phyloP scores from a whole-genome alignment of 2,329 filamentous ascomycete genomes.

The Botrytis pseudocinerea region DNA sequence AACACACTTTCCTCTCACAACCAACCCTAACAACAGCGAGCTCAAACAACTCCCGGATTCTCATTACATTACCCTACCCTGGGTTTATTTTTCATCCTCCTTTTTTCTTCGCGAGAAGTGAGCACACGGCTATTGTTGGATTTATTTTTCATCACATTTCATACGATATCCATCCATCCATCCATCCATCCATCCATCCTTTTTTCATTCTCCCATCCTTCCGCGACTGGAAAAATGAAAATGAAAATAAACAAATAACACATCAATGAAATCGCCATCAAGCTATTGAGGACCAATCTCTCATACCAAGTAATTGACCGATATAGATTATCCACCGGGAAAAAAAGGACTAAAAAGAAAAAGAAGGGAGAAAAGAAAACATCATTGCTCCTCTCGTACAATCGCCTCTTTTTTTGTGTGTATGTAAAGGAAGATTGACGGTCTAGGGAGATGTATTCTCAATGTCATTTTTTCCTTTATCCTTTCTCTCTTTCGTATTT shows the following conservation, averaged over 20 bases:
- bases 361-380: neutral
- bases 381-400: conserved; percentile 11
- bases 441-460: conserved; percentile 5
- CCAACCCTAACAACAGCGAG: neutral
- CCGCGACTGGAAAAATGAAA: neutral
- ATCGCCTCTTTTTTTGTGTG: too few relatives aligned
- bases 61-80: neutral
- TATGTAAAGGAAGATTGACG: neutral
- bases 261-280: neutral
- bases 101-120: neutral
- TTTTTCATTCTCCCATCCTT: neutral
- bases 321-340: neutral
- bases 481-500: neutral
- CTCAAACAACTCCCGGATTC: neutral
- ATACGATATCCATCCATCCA: neutral
- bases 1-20: neutral
- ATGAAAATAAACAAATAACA: too few relatives aligned
- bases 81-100: neutral
- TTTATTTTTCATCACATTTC: neutral
- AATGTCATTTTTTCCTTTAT: neutral
- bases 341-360: neutral
- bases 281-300: conserved; percentile 2
- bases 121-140: neutral
- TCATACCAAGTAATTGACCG: neutral
- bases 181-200: neutral